Percentiles rank a stretch among this genome's conserved stretches.
Conservation (phyloP, 2,329 filamentous ascomycete genomes). For the Aspergillus neoniger region DNA sequence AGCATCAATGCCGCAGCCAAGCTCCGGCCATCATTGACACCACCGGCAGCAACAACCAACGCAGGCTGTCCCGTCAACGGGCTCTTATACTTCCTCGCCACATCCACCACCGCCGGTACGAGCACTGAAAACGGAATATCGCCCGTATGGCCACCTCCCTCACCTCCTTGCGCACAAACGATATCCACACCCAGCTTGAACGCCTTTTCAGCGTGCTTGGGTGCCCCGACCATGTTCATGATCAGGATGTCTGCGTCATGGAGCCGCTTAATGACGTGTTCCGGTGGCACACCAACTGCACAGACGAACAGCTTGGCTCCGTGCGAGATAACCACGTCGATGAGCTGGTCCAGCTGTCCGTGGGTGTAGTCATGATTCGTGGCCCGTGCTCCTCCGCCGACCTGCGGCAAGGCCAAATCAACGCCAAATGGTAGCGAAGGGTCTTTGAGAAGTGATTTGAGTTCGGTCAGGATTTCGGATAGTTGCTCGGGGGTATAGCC, state of each 20-base stretch:
- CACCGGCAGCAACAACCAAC: constrained; percentile 85
- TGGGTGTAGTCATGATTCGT: constrained; percentile 97
- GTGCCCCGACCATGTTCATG: constrained; percentile 98
- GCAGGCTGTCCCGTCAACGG: constrained; percentile 69
- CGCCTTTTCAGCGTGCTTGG: constrained; percentile 87
- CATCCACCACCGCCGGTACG: constrained; percentile 83
- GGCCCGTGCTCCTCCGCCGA: constrained; percentile 78
- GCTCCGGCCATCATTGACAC: constrained; percentile 78
- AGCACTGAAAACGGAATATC: constrained; percentile 84
- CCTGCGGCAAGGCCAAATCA: constrained; percentile 86
- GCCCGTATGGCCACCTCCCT: constrained; percentile 91
- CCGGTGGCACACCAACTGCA: constrained; percentile 84
- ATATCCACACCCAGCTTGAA: constrained; percentile 85
- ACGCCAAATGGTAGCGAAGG: constrained; percentile 82
- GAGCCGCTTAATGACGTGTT: constrained; percentile 69
- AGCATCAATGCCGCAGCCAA: constrained; percentile 83
- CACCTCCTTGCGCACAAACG: constrained; percentile 87
- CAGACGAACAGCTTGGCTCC: constrained; percentile 84
- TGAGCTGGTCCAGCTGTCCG: constrained; percentile 82
- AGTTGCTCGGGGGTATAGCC: constrained; percentile 74
- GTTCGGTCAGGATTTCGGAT: constrained; percentile 78
- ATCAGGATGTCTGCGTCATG: constrained; percentile 79
- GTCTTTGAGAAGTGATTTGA: constrained; percentile 71
- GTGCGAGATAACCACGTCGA: constrained; percentile 81
- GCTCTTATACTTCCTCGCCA: constrained; percentile 71